These are phyloP conservation scores for Takakia lepidozioides DNA, from an alignment of 225 moss, liverwort and hornwort genomes.

Conservation along the genomic window DNA sequence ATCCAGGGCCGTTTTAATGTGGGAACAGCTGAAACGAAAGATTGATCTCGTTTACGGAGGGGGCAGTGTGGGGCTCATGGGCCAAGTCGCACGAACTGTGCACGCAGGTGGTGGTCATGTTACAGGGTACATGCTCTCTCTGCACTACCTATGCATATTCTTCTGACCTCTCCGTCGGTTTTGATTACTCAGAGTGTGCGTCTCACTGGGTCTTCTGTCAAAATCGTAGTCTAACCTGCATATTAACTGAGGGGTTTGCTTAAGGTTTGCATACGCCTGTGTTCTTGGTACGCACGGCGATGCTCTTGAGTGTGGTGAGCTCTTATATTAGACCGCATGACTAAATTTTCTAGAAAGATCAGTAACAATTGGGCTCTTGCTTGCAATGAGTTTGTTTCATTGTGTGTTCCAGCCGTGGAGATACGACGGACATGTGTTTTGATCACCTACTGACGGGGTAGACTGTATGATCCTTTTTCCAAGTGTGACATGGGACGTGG, in stretches of 20 bases:
- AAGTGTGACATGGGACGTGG: neutral
- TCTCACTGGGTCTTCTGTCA: neutral
- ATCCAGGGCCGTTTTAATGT: no score
- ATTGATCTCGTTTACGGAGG: constrained; percentile 91
- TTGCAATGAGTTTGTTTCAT: neutral
- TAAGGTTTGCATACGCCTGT: no score
- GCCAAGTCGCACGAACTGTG: constrained; percentile 76
- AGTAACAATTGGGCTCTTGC: no score
- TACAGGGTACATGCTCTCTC: constrained; percentile 43
- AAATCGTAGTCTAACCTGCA: no score
- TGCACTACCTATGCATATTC: no score
- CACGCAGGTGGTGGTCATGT: constrained; percentile 74
- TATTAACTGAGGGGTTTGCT: neutral
- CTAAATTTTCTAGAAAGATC: no score
- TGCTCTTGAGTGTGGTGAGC: no score
- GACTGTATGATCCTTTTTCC: no score
- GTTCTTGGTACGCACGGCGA: no score
- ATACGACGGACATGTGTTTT: no score
- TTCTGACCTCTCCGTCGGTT: neutral
- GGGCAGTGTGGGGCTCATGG: constrained; percentile 87
- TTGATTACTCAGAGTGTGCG: neutral
- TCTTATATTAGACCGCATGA: no score
- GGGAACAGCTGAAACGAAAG: constrained; percentile 74
- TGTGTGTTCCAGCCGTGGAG: neutral
- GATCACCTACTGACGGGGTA: no score